phyloP scores from a whole-genome alignment of 2,329 filamentous ascomycete genomes.

The Dothiorella sarmentorum region DNA sequence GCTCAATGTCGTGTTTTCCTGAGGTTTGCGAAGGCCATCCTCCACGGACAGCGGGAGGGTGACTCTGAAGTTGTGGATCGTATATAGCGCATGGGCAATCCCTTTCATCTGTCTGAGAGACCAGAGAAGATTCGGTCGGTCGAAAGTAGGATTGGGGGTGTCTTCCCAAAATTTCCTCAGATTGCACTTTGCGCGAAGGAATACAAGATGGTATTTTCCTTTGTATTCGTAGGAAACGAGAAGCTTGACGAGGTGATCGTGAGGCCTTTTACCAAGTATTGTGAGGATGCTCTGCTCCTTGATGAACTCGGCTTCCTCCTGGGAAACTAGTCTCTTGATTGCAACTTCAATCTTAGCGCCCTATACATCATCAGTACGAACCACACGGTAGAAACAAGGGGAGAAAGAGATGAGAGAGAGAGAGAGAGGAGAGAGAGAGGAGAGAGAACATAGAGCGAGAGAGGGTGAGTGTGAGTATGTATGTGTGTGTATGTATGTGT shows the following conservation, averaged over 20 bases:
- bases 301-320: not conserved
- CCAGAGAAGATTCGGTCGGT: not conserved
- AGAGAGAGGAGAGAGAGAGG: too few relatives aligned
- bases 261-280: not conserved
- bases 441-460: too few relatives aligned
- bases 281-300: not conserved
- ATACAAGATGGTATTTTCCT: not conserved
- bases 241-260: not conserved
- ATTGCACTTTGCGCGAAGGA: not conserved
- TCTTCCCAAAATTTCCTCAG: not conserved
- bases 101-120: not conserved
- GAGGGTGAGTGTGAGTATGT: too few relatives aligned
- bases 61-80: not conserved
- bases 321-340: conserved; percentile 10
- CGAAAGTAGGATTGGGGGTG: not conserved
- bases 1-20: not conserved
- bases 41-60: not conserved
- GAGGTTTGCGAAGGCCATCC: not conserved
- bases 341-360: not conserved
- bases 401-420: too few relatives aligned
- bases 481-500: too few relatives aligned
- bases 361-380: not conserved
- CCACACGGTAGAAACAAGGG: too few relatives aligned
- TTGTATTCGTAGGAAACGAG: not conserved
- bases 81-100: not conserved